Conservation (phyloP, 495 filamentous ascomycete species). For the Aspergillus nanangensis region DNA sequence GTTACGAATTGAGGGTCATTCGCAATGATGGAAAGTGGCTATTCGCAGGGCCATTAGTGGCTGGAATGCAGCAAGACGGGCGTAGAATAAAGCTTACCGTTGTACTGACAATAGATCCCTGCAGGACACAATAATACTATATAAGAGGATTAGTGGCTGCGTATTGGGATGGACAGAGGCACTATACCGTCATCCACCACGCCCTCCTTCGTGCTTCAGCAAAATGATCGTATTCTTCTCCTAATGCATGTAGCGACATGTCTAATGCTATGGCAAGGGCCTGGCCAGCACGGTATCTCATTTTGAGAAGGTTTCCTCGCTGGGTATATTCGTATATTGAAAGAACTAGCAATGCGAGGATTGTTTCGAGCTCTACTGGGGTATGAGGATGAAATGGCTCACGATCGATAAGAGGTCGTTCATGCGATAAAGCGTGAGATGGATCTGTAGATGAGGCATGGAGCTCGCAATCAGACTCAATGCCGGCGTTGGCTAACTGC, state of each 20-base stretch:
- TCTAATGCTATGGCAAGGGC: conserved; percentile 51
- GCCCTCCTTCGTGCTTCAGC: conserved; percentile 51
- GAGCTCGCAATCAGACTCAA: conserved; percentile 54
- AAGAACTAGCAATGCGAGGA: conserved; percentile 52
- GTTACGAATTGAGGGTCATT: conserved; percentile 56
- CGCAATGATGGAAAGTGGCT: conserved; percentile 50
- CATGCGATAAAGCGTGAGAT: conserved; percentile 44
- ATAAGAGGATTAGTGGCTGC: background rate
- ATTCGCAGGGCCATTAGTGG: conserved; percentile 3
- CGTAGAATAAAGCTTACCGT: conserved; percentile 35
- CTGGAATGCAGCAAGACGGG: background rate
- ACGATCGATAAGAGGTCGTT: conserved; percentile 37
- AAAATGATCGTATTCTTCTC: conserved; percentile 41
- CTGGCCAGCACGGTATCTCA: conserved; percentile 54
- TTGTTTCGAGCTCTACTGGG: conserved; percentile 49
- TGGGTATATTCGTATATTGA: conserved; percentile 59
- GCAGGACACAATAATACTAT: conserved; percentile 55
- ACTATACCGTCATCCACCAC: conserved; percentile 66
- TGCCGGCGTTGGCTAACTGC: conserved; percentile 46
- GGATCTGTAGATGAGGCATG: conserved; percentile 50
- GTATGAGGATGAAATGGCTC: conserved; percentile 46
- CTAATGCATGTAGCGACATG: conserved; percentile 44
- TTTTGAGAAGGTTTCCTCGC: conserved; percentile 57
- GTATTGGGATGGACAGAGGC: no score
- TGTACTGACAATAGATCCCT: conserved; percentile 57